phyloP scores from a whole-genome alignment of 495 filamentous ascomycete genomes.

The Aspergillus taichungensis region DNA sequence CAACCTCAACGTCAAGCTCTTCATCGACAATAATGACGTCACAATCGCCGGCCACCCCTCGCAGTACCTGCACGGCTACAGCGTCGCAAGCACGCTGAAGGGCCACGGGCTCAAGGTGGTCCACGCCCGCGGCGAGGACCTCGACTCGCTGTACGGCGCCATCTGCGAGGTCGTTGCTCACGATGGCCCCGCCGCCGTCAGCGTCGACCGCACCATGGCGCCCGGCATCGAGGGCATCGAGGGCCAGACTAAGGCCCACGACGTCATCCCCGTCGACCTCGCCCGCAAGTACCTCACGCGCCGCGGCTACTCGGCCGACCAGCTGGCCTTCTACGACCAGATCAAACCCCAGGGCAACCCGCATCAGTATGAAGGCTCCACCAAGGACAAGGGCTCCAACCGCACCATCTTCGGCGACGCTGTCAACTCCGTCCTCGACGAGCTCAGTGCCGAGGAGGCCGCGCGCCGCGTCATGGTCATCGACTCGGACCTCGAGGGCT shows the following conservation, averaged over 20 bases:
- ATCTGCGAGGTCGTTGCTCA: constrained; percentile 23
- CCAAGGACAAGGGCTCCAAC: constrained; percentile 29
- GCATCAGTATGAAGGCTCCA: constrained; percentile 24
- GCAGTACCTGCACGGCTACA: constrained; percentile 27
- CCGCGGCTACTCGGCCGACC: constrained; percentile 26
- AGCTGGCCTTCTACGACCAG: constrained; percentile 31
- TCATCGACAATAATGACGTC: constrained; percentile 36
- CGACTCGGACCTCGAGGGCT: constrained; percentile 33
- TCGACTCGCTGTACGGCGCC: constrained; percentile 25
- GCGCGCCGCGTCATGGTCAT: constrained; percentile 35
- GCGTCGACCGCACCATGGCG: constrained; percentile 30
- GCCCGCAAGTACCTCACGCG: constrained; percentile 33
- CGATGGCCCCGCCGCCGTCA: constrained; percentile 27
- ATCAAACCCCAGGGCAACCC: constrained; percentile 30
- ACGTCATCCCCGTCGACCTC: constrained; percentile 29
- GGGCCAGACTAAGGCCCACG: constrained; percentile 27
- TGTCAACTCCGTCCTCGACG: constrained; percentile 29
- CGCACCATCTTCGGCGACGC: constrained; percentile 32
- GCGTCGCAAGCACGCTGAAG: constrained; percentile 20
- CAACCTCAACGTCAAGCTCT: constrained; percentile 32
- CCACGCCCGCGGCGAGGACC: constrained; percentile 25
- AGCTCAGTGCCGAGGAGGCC: constrained; percentile 30
- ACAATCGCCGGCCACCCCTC: constrained; percentile 34
- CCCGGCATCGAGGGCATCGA: constrained; percentile 28
- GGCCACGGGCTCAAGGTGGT: constrained; percentile 30